A percentile compares a stretch with the other conserved stretches of the same genome.
phyloP scores from a whole-genome alignment of 2,329 filamentous ascomycete species.

The Cercospora berteroae region DNA sequence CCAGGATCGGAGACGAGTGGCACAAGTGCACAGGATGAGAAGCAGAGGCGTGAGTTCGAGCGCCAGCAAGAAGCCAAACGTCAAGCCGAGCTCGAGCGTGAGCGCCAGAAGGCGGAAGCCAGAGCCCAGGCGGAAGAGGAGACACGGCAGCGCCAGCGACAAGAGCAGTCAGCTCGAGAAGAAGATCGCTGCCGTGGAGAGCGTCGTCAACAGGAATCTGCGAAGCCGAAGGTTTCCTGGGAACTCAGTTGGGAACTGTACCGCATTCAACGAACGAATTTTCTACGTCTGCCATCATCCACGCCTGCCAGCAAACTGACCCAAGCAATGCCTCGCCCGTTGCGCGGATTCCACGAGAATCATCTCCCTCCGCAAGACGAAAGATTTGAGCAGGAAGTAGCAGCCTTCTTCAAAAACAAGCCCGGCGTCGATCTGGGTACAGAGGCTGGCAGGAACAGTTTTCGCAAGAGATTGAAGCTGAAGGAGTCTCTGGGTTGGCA shows the following conservation, averaged over 20 bases:
- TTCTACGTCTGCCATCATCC: not conserved
- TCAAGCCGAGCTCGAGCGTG: not conserved
- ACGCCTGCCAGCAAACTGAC: not conserved
- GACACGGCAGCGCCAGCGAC: not conserved
- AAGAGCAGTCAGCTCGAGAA: not conserved
- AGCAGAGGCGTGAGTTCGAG: not conserved
- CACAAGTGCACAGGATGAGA: not conserved
- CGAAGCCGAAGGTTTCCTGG: not conserved
- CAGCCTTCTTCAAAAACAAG: conserved; percentile 1
- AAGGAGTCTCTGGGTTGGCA: not conserved
- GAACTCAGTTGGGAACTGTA: not conserved
- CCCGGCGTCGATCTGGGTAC: not conserved
- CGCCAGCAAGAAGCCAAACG: conserved; percentile 4
- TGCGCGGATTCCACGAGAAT: not conserved
- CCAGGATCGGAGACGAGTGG: not conserved
- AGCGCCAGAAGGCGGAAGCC: not conserved
- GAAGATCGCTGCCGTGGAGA: not conserved
- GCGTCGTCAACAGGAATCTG: not conserved
- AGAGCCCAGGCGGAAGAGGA: conserved; percentile 7
- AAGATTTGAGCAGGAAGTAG: not conserved
- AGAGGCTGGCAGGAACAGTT: not conserved
- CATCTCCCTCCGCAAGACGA: not conserved
- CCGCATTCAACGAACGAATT: not conserved
- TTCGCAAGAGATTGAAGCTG: conserved; percentile 4
- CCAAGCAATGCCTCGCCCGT: not conserved